phyloP scores from a whole-genome alignment of 768 basidiomycete species.

The Agaricus bisporus region DNA sequence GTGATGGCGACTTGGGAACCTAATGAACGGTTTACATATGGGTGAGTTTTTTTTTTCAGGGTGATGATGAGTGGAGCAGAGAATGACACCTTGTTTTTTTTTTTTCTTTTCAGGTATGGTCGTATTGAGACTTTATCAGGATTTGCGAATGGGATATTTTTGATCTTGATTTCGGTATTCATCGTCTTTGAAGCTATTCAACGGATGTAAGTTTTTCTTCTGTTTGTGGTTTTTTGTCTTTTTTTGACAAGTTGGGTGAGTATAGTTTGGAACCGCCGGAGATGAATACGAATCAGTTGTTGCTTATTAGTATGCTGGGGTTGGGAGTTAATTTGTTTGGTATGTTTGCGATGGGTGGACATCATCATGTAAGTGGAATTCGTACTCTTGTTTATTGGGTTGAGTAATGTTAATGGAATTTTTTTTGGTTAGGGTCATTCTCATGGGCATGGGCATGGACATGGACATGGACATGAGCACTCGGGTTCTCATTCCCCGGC shows the following conservation, averaged over 20 bases:
- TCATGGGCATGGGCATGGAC: constrained; percentile 38
- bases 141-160: constrained; percentile 95
- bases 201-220: constrained; percentile 56
- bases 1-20: constrained; percentile 99
- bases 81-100: not conserved
- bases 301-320: constrained; percentile 85
- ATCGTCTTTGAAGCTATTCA: constrained; percentile 98
- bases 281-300: constrained; percentile 92
- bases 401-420: too few species aligned
- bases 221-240: too few species aligned
- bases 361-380: constrained; percentile 62
- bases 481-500: constrained; percentile 8
- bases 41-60: constrained; percentile 39
- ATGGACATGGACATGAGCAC: constrained; percentile 30
- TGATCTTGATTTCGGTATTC: constrained; percentile 92
- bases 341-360: constrained; percentile 98
- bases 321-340: constrained; percentile 94
- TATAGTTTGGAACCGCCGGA: constrained; percentile 87
- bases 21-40: constrained; percentile 92
- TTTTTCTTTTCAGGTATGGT: constrained; percentile 56
- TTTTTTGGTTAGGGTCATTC: constrained; percentile 45
- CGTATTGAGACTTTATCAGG: constrained; percentile 97
- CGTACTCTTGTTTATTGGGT: too few species aligned
- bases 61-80: not conserved
- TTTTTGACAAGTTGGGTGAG: not conserved